These are phyloP conservation scores for Fraxinus paxiana DNA, from an alignment of 305 asterid genomes.

Conservation along the genomic window DNA sequence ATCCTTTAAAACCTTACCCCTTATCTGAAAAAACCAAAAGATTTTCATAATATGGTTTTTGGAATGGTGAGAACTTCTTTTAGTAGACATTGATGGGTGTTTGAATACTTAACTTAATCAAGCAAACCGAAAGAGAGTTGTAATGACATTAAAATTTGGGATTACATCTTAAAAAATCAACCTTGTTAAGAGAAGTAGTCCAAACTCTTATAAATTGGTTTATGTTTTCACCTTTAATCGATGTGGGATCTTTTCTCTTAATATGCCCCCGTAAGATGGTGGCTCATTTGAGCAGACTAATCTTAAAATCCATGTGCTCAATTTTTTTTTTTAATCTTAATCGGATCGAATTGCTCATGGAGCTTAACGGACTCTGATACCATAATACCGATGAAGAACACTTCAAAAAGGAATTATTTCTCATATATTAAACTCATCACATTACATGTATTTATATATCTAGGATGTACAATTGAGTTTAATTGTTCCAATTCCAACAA, in stretches of 20 bases:
- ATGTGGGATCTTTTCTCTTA: not conserved
- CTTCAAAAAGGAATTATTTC: no score
- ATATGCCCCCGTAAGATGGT: not conserved
- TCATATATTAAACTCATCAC: no score
- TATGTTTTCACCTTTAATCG: not conserved
- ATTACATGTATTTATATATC: no score
- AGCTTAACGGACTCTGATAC: not conserved
- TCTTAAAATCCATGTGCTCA: not conserved
- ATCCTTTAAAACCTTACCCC: constrained; percentile 1
- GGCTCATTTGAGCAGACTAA: not conserved
- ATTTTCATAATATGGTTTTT: not conserved
- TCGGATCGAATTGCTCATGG: not conserved
- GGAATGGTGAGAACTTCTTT: not conserved
- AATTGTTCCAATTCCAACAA: not conserved
- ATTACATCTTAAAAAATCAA: not conserved
- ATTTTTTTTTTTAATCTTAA: no score
- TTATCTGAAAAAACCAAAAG: not conserved
- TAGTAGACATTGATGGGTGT: not conserved
- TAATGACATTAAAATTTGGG: not conserved
- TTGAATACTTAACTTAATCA: not conserved
- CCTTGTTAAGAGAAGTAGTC: not conserved
- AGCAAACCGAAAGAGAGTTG: not conserved
- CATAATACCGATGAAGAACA: no score
- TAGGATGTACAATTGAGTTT: not conserved
- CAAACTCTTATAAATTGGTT: no score